Conservation (phyloP, 352 stramenopile genomes). For the Globisporangium cystogenes region DNA sequence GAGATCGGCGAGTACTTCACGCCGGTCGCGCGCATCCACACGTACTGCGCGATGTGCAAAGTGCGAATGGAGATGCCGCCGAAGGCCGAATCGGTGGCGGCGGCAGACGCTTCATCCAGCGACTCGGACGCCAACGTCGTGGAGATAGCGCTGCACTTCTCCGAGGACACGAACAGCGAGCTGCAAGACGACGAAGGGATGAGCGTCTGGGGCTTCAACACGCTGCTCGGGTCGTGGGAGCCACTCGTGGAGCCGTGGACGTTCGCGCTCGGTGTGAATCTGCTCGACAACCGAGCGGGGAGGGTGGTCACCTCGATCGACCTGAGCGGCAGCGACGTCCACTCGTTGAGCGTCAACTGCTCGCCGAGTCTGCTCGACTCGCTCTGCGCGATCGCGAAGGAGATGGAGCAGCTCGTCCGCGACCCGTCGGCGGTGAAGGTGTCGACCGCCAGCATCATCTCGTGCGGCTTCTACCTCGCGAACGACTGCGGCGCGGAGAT, state of each 20-base stretch:
- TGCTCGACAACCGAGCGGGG: conserved; percentile 32
- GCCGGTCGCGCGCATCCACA: conserved; percentile 56
- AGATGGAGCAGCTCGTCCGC: conserved; percentile 38
- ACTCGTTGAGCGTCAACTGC: conserved; percentile 66
- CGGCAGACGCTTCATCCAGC: too few species aligned
- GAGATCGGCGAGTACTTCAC: conserved; percentile 75
- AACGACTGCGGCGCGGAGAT: conserved; percentile 64
- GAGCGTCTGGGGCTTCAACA: conserved; percentile 77
- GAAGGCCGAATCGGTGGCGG: neutral
- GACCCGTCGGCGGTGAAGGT: conserved; percentile 17
- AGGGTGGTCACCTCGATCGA: conserved; percentile 49
- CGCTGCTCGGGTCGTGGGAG: conserved; percentile 68
- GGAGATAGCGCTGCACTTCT: conserved; percentile 43
- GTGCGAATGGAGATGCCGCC: conserved; percentile 31
- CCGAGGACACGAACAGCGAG: conserved; percentile 40
- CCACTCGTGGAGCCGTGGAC: conserved; percentile 76
- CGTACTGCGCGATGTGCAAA: conserved; percentile 63
- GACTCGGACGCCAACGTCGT: neutral
- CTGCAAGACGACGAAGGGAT: conserved; percentile 62
- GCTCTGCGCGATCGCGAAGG: conserved; percentile 51
- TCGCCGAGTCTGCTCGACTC: conserved; percentile 61
- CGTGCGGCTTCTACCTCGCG: conserved; percentile 72
- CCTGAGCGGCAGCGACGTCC: conserved; percentile 44
- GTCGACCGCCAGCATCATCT: conserved; percentile 61
- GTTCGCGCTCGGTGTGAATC: conserved; percentile 35